Evolutionary conservation across 805 yeast species (phyloP), one percentile per base, ranked within the genome.

Genomic region (Dipodascus geniculatus): DNA sequence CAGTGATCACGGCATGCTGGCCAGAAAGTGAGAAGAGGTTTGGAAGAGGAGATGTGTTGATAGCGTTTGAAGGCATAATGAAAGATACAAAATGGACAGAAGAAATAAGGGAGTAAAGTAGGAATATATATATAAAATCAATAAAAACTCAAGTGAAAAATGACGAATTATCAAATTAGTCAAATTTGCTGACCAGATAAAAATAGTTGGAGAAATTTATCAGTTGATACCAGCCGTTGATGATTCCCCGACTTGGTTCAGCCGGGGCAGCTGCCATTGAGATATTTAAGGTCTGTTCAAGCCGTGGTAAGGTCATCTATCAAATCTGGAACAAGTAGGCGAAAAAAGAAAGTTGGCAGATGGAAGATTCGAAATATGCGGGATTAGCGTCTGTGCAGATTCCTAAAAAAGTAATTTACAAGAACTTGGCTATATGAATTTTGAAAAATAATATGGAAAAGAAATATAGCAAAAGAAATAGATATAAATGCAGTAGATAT

Each of bases 1-100:
- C 93, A 38, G 93, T 85, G 58, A 85, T 71, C 48, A 85, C 74
- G 47, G 88, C 87, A 53, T 83, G 72, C 64, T 82, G 79, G 55
- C 84, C 85, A 22, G 60, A 57, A 48, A 62, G 55, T 2, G 63
- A 59, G 48, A 62, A 61, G 42, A 60, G 20, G 44, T 38, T 38
- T 28, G 33, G 33, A 11, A 28, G 33, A 6, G 11, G 11, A 38
- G 44, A 38, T n/a, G 44, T n/a, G 20, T 14, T 17, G 20, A 38
- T n/a, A 6, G 17, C 44, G 44, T 38, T 38, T 14, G 44, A 38
- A 17, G 44, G 44, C 44, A 38, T 38, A 17, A 38, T 38, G 44
- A 38, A 38, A 38, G 14, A 16, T 38, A 38, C 17, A 17, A 38
- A 38, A 38, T 4, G 20, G 14, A n/a, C 20, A 17, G 20, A 38